Evolutionary conservation across 352 stramenopile genomes (phyloP).

Genomic region (Phytophthora citricola): DNA sequence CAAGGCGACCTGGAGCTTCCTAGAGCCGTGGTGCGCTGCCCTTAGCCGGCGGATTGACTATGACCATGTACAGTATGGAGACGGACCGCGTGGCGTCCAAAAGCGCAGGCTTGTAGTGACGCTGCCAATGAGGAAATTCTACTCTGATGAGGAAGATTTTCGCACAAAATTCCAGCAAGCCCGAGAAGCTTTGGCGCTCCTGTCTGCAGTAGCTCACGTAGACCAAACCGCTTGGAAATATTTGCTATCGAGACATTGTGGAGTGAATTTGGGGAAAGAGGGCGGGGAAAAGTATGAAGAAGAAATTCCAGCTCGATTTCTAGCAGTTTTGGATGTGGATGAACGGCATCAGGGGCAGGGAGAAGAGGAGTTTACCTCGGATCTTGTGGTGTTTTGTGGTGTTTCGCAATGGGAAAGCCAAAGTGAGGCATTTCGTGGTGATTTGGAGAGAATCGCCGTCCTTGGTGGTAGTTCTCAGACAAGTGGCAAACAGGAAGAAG

Average conservation of each 20-base stretch:
- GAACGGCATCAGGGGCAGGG: background rate
- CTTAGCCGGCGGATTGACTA: constrained; percentile 5
- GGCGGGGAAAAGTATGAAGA: constrained; percentile 8
- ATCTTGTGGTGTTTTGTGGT: constrained; percentile 14
- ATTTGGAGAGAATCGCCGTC: constrained; percentile 8
- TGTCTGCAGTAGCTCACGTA: constrained; percentile 27
- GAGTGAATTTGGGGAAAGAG: background rate
- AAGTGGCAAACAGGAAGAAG: background rate
- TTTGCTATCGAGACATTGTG: constrained; percentile 32
- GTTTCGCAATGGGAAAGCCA: background rate
- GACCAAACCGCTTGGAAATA: constrained; percentile 34
- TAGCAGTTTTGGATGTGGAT: constrained; percentile 2
- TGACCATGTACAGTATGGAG: constrained; percentile 3
- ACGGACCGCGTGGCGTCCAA: background rate
- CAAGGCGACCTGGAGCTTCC: constrained; percentile 15
- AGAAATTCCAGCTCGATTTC: constrained; percentile 5
- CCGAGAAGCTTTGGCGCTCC: constrained; percentile 32
- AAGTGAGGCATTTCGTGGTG: constrained; percentile 2
- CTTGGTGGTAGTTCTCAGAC: background rate
- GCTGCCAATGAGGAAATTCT: constrained; percentile 15
- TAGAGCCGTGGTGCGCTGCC: constrained; percentile 10
- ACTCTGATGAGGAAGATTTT: constrained; percentile 7
- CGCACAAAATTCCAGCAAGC: constrained; percentile 6
- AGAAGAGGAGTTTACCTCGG: background rate
- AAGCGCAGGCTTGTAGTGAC: constrained; percentile 12